A percentile compares a stretch with the other conserved stretches of the same genome.
Evolutionary conservation across 495 filamentous ascomycete species (phyloP).

Genomic region (Penicillium soppii): DNA sequence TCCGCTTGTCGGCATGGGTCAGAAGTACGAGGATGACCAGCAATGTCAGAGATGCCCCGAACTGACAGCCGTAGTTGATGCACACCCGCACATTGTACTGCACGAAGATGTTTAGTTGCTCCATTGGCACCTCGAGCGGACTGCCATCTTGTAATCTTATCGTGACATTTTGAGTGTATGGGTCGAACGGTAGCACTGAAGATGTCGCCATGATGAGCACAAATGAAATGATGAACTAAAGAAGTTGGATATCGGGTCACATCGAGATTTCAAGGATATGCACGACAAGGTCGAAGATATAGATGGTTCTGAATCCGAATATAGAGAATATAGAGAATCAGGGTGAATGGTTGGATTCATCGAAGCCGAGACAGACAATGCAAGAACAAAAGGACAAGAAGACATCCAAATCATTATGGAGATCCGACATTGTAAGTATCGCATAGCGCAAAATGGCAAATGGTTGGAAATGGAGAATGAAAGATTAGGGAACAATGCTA

Average conservation of each 20-base stretch:
- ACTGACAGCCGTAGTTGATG: constrained; percentile 71
- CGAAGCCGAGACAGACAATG: constrained; percentile 9
- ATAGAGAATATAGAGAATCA: constrained; percentile 4
- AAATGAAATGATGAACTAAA: not conserved
- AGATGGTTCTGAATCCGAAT: not conserved
- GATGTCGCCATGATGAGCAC: not conserved
- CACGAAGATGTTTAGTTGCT: constrained; percentile 47
- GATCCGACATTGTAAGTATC: not conserved
- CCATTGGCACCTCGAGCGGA: constrained; percentile 48
- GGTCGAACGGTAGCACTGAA: constrained; percentile 46
- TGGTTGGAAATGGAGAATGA: not conserved
- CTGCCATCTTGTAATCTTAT: constrained; percentile 52
- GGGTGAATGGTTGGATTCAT: constrained; percentile 1
- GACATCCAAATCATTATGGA: constrained; percentile 1
- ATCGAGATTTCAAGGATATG: not conserved
- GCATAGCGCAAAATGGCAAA: not conserved
- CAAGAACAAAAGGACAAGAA: not conserved
- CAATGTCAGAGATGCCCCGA: constrained; percentile 71
- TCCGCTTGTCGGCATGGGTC: constrained; percentile 61
- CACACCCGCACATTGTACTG: constrained; percentile 51
- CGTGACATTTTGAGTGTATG: constrained; percentile 57
- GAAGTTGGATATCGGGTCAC: not conserved
- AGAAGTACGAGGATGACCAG: constrained; percentile 64
- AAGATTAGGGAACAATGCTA: constrained; percentile 24
- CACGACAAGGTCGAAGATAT: not conserved